Percentiles rank a stretch among this genome's conserved stretches.
Conservation (phyloP, 371 early-diverging fungal genomes). For the Mortierella sp. region DNA sequence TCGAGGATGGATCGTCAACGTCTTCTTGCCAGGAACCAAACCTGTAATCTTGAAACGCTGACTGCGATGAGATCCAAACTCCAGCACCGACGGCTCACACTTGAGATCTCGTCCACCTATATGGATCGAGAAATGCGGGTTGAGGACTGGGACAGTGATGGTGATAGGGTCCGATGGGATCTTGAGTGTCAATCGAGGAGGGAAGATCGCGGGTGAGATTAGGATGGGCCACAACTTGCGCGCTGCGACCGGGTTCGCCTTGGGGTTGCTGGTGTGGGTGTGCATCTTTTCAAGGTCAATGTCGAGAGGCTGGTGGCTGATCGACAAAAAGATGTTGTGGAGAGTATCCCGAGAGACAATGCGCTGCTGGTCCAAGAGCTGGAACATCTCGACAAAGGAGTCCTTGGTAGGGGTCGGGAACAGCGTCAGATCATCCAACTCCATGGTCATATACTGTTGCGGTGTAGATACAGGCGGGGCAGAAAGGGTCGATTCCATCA, state of each 20-base stretch:
- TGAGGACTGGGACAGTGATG: conserved; percentile 71
- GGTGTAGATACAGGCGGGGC: conserved; percentile 13
- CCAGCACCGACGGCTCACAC: conserved; percentile 71
- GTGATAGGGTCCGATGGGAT: conserved; percentile 70
- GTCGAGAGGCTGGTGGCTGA: conserved; percentile 48
- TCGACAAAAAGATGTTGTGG: conserved; percentile 38
- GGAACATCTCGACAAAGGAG: conserved; percentile 51
- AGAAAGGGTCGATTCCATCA: conserved; percentile 33
- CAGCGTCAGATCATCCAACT: conserved; percentile 37
- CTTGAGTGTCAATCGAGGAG: conserved; percentile 71
- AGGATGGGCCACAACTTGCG: conserved; percentile 47
- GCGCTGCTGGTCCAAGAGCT: conserved; percentile 51
- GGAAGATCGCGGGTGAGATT: conserved; percentile 59
- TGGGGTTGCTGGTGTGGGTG: not conserved
- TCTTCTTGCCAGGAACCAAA: conserved; percentile 74
- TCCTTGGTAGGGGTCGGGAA: conserved; percentile 48
- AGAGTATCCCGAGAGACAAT: conserved; percentile 47
- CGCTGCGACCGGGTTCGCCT: not conserved
- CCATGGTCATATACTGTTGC: conserved; percentile 35
- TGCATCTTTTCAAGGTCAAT: conserved; percentile 36
- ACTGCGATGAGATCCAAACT: conserved; percentile 66
- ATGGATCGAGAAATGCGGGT: conserved; percentile 74
- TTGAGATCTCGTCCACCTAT: conserved; percentile 71
- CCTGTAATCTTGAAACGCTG: conserved; percentile 75
- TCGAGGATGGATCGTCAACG: conserved; percentile 70